Conservation (phyloP, 345 rosid genomes). For the Dovyalis caffra region DNA sequence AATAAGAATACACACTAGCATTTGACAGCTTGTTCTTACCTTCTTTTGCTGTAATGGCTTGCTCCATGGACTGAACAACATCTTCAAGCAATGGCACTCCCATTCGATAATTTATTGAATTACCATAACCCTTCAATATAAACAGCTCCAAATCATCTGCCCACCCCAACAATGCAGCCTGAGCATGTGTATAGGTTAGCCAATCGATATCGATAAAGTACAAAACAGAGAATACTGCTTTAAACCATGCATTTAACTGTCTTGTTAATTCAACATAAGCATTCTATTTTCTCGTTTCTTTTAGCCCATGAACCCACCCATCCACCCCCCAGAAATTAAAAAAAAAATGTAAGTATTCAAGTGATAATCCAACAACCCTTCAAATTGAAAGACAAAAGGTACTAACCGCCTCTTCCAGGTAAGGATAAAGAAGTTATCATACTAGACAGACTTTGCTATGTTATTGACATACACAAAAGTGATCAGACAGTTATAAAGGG, state of each 20-base stretch:
- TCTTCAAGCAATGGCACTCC: slow-evolving; percentile 88
- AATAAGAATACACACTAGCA: neutral
- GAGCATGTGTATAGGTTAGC: slow-evolving; percentile 10
- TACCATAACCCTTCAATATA: slow-evolving; percentile 81
- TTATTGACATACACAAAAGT: neutral
- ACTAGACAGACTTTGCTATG: neutral
- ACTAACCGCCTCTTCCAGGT: too few relatives aligned
- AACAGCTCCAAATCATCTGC: slow-evolving; percentile 82
- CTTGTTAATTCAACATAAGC: neutral
- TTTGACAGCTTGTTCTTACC: slow-evolving; percentile 42
- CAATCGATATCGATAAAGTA: slow-evolving; percentile 20
- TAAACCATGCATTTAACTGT: neutral
- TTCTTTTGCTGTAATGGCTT: slow-evolving; percentile 75
- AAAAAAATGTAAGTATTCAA: neutral
- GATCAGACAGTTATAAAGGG: neutral
- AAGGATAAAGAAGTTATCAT: too few relatives aligned
- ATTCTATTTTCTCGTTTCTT: neutral
- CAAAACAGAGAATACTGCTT: neutral
- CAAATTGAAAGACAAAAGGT: too few relatives aligned
- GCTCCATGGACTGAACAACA: slow-evolving; percentile 80
- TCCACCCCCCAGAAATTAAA: neutral
- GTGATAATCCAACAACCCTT: too few relatives aligned
- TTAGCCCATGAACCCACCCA: neutral
- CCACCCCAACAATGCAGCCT: slow-evolving; percentile 97
- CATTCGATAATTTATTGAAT: slow-evolving; percentile 80